Base-by-base conservation (phyloP, 2,329 filamentous ascomycete genomes). In the Aspergillus ruber region DNA sequence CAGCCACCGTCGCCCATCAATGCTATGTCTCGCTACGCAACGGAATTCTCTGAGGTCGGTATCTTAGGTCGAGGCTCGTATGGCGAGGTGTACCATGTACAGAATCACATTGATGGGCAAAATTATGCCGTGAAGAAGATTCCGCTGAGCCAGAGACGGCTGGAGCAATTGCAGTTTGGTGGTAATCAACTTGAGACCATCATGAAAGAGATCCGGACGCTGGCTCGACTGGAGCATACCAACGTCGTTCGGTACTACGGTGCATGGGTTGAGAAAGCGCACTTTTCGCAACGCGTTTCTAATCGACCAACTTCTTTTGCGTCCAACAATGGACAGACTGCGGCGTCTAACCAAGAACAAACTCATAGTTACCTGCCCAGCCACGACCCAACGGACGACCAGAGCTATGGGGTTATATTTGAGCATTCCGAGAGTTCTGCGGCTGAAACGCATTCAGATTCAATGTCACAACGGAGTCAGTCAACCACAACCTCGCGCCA, bases 61-160 rank as follows among this genome's bases (percentile, higher is more conserved):
- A 59, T 81, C 1, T 70, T 86, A 3, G 83, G 83, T 1, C 82
- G 77, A 59, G 83, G 83, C 12, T 83, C 82, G 0, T 86, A 83
- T 57, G 82, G 82, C 1, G 75, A 76, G 33, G 83, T 86, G 2
- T 86, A 77, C 58, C 79, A 79, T 52, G 82, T 77, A 9, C 74
- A 70, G 42, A 79, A 85, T 53, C 74, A 76, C 44, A 74, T 86
- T 5, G 83, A 86, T 58, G 75, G 77, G 6, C 74, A 77, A 40
- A 68, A 76, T 33, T 86, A 86, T 56, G 83, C 83, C 0, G 73
- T 86, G 43, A 86, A 86, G 60, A 81, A 83, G 51, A 82, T 86
- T 6, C 73, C 76, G 0, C 67, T 86, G 6, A 79, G 76, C 43
- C 66, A 74, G 35, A 68, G 72, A 40, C 70, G 77, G 20, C 67